Base-by-base conservation (phyloP, 371 early-diverging fungal species). In the Mortierella sp. region DNA sequence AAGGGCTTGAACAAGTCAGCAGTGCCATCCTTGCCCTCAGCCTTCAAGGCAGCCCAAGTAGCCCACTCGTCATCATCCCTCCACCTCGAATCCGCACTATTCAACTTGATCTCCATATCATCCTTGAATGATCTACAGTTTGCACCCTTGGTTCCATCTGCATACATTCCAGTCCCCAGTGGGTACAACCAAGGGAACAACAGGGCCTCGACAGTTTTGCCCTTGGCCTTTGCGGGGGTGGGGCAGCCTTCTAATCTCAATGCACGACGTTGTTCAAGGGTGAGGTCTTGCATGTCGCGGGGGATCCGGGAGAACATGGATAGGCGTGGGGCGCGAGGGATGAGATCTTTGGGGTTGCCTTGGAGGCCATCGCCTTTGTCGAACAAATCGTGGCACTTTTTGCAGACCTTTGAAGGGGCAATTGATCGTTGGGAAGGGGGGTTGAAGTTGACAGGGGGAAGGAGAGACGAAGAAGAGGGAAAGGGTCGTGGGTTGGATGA, bases 251-350 rank as follows among this genome's bases (percentile, higher is more conserved):
- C 75, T 46, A 78, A 68, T 58, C 82, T 56, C 63, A 82, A 60
- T 0, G 72, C 75, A 54, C 82, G 82, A 21, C 78, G 78, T 46
- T 82, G 32, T 55, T 77, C 78, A 16, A 82, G 65, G 3, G 75
- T 72, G 21, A 82, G 51, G 12, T 75, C 82, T 24, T 82, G 82
- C 78, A 82, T 78, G 29, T 71, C 71, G 41, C 63, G 75, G 24
- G 82, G 82, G 70, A 82, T 82, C 21, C 82, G 82, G 4, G 82
- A 82, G 78, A 82, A 82, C 82, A 82, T 82, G 27, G 82, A 82
- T 21, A 77, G 72, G 21, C 82, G 82, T 5, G 82, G 82, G 5
- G 82, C 48, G 24, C 82, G 78, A 4, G 82, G 82, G 72, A 82
- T 82, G 43, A 82, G 51, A 44, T 82, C 78, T 72, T 82, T 82